Evolutionary conservation across 2,329 filamentous ascomycete genomes (phyloP).

Genomic region (Ciborinia camelliae): DNA sequence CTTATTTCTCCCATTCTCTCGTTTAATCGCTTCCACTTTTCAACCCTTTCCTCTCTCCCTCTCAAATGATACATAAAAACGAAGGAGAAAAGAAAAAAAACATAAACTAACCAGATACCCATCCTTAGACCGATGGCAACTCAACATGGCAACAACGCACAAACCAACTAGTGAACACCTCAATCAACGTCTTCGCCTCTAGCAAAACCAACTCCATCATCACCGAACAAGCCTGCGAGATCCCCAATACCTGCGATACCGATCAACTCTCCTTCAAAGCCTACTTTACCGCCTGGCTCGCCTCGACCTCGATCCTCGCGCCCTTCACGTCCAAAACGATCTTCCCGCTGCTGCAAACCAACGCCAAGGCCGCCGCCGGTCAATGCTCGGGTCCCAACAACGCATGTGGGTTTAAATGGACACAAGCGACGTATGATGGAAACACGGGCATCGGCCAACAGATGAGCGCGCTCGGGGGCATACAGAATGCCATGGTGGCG

Average conservation of each 20-base stretch:
- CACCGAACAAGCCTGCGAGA: conserved; percentile 50
- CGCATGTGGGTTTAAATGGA: conserved; percentile 62
- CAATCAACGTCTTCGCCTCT: conserved; percentile 51
- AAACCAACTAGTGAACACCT: conserved; percentile 52
- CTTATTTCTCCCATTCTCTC: not conserved
- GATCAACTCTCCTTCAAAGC: conserved; percentile 64
- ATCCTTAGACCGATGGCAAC: conserved; percentile 32
- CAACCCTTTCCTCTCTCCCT: not conserved
- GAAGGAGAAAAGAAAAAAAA: not conserved
- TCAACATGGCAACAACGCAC: conserved; percentile 55
- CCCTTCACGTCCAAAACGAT: conserved; percentile 54
- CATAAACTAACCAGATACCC: conserved; percentile 10
- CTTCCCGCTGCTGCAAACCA: conserved; percentile 51
- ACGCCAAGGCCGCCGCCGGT: conserved; percentile 51
- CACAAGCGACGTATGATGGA: conserved; percentile 50
- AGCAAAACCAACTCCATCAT: conserved; percentile 45
- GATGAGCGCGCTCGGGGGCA: conserved; percentile 65
- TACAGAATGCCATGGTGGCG: conserved; percentile 41
- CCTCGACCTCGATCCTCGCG: conserved; percentile 59
- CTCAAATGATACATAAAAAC: not conserved
- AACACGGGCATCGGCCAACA: conserved; percentile 64
- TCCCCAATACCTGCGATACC: conserved; percentile 54
- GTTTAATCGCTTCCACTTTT: not conserved
- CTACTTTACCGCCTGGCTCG: conserved; percentile 60
- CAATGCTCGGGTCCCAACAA: conserved; percentile 57